These are phyloP conservation scores for Fusarium sp. DNA, from an alignment of 2,329 filamentous ascomycete species.

Conservation along the genomic window DNA sequence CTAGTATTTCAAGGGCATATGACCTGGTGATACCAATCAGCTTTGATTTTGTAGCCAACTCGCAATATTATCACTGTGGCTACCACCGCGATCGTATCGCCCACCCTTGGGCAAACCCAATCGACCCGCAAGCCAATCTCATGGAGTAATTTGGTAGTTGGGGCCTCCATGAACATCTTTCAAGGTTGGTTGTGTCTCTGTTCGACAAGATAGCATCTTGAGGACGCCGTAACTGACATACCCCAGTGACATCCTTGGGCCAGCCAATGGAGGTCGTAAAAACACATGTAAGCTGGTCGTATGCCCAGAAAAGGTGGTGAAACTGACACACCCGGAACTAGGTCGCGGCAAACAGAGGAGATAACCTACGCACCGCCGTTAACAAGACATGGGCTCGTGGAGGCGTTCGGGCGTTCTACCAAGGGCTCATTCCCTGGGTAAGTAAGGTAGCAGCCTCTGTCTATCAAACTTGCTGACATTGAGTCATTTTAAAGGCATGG, in stretches of 20 bases:
- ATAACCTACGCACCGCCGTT: not conserved
- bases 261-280: slow-evolving; percentile 4
- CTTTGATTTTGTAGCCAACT: not conserved
- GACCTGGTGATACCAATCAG: not conserved
- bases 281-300: not conserved
- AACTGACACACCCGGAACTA: not conserved
- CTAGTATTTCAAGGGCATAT: not conserved
- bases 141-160: not conserved
- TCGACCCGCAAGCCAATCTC: not conserved
- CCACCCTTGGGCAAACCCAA: not conserved
- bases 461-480: not conserved
- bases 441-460: not conserved
- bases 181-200: not conserved
- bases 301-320: not conserved
- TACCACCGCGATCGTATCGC: not conserved
- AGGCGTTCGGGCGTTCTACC: not conserved
- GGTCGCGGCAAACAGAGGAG: not conserved
- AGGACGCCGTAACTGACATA: not conserved
- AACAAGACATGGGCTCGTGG: slow-evolving; percentile 2
- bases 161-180: not conserved
- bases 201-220: too few species aligned
- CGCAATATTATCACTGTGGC: not conserved
- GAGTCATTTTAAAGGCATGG: not conserved
- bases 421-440: slow-evolving; percentile 6
- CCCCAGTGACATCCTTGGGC: not conserved